Conservation (phyloP, 208 protist species). For the Phytomonas sp. region DNA sequence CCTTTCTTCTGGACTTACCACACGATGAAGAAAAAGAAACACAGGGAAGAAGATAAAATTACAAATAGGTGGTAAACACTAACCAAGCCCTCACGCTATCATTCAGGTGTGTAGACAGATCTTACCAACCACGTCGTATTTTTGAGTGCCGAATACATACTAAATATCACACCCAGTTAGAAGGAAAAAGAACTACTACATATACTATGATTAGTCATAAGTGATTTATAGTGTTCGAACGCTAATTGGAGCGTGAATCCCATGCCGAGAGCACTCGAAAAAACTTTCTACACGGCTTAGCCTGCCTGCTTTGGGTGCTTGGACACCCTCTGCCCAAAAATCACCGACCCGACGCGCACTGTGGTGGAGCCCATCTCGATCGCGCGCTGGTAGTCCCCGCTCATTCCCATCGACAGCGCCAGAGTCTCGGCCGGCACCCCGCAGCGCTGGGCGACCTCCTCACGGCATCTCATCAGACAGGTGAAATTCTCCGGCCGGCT, state of each 20-base stretch:
- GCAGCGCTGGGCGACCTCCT: slow-evolving; percentile 52
- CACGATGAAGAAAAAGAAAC: not conserved
- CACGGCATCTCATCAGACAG: slow-evolving; percentile 60
- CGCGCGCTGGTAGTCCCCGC: slow-evolving; percentile 90
- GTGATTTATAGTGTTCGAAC: too few relatives aligned
- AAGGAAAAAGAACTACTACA: too few relatives aligned
- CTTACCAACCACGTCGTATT: not conserved
- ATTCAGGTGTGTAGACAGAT: not conserved
- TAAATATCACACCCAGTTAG: too few relatives aligned
- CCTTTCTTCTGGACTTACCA: not conserved
- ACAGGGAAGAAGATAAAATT: not conserved
- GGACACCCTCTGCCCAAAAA: slow-evolving; percentile 91
- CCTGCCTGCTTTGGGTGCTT: slow-evolving; percentile 16
- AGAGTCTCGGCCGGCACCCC: slow-evolving; percentile 32
- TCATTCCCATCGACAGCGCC: slow-evolving; percentile 97
- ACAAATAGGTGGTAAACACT: not conserved
- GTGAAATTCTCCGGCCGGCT: slow-evolving; percentile 80
- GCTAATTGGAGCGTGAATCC: too few relatives aligned
- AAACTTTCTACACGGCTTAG: too few relatives aligned
- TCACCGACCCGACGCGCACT: slow-evolving; percentile 91
- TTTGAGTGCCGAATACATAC: too few relatives aligned
- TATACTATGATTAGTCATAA: too few relatives aligned
- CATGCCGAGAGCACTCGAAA: too few relatives aligned
- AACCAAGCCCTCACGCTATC: not conserved
- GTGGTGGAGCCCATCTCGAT: slow-evolving; percentile 91